Conservation (phyloP, 768 basidiomycete species). For the Phaffia tasmanica region DNA sequence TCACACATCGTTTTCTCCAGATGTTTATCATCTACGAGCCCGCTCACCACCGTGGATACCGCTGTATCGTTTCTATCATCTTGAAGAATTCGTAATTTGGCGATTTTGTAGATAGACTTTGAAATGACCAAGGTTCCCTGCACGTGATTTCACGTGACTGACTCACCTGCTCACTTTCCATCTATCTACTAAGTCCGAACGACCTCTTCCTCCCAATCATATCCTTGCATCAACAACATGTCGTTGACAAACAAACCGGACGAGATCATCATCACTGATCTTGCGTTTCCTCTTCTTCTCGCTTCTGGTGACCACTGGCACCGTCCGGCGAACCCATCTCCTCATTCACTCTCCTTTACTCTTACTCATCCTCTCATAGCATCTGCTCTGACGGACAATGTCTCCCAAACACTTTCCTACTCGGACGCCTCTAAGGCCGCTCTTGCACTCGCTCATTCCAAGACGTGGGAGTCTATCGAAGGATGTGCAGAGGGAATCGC, state of each 20-base stretch:
- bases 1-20: too few relatives aligned
- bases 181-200: too few relatives aligned
- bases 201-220: too few relatives aligned
- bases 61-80: too few relatives aligned
- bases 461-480: slow-evolving; percentile 14
- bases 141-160: too few relatives aligned
- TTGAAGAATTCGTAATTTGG: too few relatives aligned
- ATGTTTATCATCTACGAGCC: too few relatives aligned
- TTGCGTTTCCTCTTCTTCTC: slow-evolving; percentile 10
- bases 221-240: too few relatives aligned
- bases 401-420: slow-evolving; percentile 22
- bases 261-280: slow-evolving; percentile 22
- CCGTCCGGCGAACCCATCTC: slow-evolving; percentile 8
- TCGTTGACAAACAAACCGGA: slow-evolving; percentile 2
- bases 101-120: too few relatives aligned
- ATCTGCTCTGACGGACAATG: slow-evolving; percentile 17
- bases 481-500: slow-evolving; percentile 2
- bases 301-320: slow-evolving; percentile 24
- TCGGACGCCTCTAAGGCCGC: slow-evolving; percentile 21
- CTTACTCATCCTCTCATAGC: slow-evolving; percentile 7
- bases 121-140: too few relatives aligned
- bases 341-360: slow-evolving; percentile 14
- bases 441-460: background rate
- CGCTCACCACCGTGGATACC: too few relatives aligned
- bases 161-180: too few relatives aligned